A percentile compares a stretch with the other conserved stretches of the same genome.
phyloP scores from a whole-genome alignment of 495 filamentous ascomycete genomes.

The Wilcoxina mikolae region DNA sequence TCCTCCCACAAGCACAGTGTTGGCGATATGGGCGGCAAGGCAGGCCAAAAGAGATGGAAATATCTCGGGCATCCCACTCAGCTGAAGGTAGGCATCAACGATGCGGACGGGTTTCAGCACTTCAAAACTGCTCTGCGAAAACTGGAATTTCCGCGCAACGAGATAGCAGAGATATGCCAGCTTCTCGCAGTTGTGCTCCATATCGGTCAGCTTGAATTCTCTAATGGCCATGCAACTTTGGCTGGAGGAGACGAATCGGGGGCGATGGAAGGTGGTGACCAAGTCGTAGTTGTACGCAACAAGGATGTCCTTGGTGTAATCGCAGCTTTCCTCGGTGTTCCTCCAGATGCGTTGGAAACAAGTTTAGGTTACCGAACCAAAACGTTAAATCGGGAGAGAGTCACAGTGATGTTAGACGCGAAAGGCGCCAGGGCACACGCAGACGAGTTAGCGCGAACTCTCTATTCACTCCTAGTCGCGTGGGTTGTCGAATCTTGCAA shows the following conservation, averaged over 20 bases:
- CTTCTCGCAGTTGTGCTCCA: conserved; percentile 82
- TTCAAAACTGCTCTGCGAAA: conserved; percentile 94
- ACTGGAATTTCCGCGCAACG: conserved; percentile 78
- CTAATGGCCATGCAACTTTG: conserved; percentile 59
- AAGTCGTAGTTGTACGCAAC: conserved; percentile 73
- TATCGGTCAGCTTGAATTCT: conserved; percentile 88
- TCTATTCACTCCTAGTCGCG: conserved; percentile 91
- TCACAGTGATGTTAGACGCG: conserved; percentile 94
- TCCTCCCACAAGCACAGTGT: conserved; percentile 32
- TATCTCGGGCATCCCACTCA: conserved; percentile 95
- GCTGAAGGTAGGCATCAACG: conserved; percentile 91
- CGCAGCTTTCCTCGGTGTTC: conserved; percentile 81
- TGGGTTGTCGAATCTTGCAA: conserved; percentile 89
- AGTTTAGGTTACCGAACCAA: conserved; percentile 90
- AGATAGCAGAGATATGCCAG: conserved; percentile 95
- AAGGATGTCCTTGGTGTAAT: conserved; percentile 75
- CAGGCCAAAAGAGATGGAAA: conserved; percentile 67
- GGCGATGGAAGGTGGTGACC: conserved; percentile 85
- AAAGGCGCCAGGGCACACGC: conserved; percentile 78
- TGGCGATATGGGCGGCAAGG: conserved; percentile 34
- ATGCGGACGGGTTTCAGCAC: conserved; percentile 85
- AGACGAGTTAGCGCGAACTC: conserved; percentile 79
- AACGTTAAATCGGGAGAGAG: conserved; percentile 82
- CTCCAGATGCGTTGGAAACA: conserved; percentile 61
- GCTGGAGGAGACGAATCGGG: conserved; percentile 79